These are phyloP conservation scores for Starmerella tilneyi DNA, from an alignment of 805 yeast genomes.

Conservation along the genomic window DNA sequence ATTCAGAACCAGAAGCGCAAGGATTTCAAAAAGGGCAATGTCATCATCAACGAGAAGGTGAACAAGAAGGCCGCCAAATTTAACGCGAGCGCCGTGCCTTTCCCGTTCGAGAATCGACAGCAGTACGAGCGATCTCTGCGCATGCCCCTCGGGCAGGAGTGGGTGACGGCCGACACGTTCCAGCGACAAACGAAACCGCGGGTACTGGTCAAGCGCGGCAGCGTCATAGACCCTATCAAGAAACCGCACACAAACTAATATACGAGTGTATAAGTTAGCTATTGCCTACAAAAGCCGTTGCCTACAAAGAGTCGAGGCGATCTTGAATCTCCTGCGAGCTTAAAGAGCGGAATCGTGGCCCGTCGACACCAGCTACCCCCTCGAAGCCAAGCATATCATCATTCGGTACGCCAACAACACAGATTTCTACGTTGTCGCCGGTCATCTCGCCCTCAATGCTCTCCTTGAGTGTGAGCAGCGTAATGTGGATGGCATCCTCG, in stretches of 20 bases:
- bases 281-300: no score
- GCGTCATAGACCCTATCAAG: slow-evolving; percentile 81
- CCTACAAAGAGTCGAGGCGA: slow-evolving; percentile 77
- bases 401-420: slow-evolving; percentile 73
- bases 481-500: slow-evolving; percentile 97
- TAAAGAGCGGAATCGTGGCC: slow-evolving; percentile 83
- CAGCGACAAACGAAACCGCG: slow-evolving; percentile 84
- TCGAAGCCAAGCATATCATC: slow-evolving; percentile 72
- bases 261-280: no score
- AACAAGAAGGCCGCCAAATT: slow-evolving; percentile 79
- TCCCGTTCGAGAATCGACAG: slow-evolving; percentile 84
- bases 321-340: slow-evolving; percentile 89
- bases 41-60: slow-evolving; percentile 77
- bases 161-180: slow-evolving; percentile 82
- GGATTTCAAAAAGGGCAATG: slow-evolving; percentile 67
- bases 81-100: slow-evolving; percentile 83
- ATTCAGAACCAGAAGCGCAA: slow-evolving; percentile 62
- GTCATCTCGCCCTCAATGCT: slow-evolving; percentile 96
- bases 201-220: slow-evolving; percentile 75
- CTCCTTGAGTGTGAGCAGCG: slow-evolving; percentile 85
- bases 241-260: slow-evolving; percentile 27
- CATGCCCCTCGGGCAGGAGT: slow-evolving; percentile 95
- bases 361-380: slow-evolving; percentile 66
- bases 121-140: slow-evolving; percentile 90
- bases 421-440: slow-evolving; percentile 90